phyloP scores from a whole-genome alignment of 2,329 filamentous ascomycete species.

The Tolypocladium ophioglossoides region DNA sequence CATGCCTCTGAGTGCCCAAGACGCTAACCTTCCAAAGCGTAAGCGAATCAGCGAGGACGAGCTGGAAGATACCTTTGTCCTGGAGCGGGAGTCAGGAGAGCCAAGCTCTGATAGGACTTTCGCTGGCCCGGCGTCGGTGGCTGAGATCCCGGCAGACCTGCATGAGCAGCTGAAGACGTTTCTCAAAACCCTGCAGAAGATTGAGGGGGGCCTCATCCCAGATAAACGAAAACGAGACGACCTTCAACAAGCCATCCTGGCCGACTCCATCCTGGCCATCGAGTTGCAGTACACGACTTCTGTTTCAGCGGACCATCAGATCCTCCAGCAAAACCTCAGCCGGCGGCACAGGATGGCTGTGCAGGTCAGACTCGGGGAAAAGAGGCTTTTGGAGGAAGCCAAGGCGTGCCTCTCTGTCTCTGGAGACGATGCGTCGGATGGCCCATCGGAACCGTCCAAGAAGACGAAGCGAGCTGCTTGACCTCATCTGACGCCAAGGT shows the following conservation, averaged over 20 bases:
- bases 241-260: constrained; percentile 29
- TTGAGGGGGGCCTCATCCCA: constrained; percentile 28
- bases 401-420: constrained; percentile 22
- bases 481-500: background rate
- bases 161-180: constrained; percentile 38
- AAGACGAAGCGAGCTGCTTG: constrained; percentile 14
- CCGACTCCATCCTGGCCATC: constrained; percentile 24
- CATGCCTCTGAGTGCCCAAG: constrained; percentile 2
- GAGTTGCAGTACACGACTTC: constrained; percentile 32
- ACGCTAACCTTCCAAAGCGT: constrained; percentile 21
- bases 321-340: constrained; percentile 21
- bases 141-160: constrained; percentile 38
- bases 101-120: constrained; percentile 38
- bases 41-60: constrained; percentile 50
- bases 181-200: constrained; percentile 37
- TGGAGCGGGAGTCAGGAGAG: constrained; percentile 45
- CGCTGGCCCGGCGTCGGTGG: constrained; percentile 23
- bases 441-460: constrained; percentile 17
- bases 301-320: constrained; percentile 25
- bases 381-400: constrained; percentile 50
- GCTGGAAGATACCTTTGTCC: constrained; percentile 64
- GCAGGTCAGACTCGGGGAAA: constrained; percentile 61
- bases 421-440: constrained; percentile 10
- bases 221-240: constrained; percentile 41
- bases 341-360: constrained; percentile 48